Percentiles rank a stretch among this genome's conserved stretches.
Conservation (phyloP, 768 basidiomycete species). For the Sutorius australiensis region DNA sequence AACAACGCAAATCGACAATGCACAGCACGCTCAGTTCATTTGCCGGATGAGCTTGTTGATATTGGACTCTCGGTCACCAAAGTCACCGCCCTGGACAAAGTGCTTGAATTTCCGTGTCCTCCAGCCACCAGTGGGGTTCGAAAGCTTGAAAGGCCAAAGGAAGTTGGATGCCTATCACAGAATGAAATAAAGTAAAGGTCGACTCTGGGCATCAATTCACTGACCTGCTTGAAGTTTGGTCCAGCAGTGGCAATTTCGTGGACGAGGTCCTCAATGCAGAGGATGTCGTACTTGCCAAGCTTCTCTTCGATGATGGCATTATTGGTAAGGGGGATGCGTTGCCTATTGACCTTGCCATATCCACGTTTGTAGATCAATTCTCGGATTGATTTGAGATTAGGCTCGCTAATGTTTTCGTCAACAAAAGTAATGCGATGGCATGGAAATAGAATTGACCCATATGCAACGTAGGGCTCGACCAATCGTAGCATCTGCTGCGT, state of each 20-base stretch:
- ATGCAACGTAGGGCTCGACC: conserved; percentile 95
- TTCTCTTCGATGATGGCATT: conserved; percentile 88
- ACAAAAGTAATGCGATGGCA: neutral
- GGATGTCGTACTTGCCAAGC: conserved; percentile 92
- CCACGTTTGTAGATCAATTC: conserved; percentile 99
- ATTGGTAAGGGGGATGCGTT: conserved; percentile 92
- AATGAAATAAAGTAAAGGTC: neutral
- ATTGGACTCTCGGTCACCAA: conserved; percentile 93
- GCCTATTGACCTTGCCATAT: conserved; percentile 97
- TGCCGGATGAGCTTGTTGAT: conserved; percentile 97
- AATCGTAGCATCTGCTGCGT: conserved; percentile 98
- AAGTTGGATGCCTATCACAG: conserved; percentile 75
- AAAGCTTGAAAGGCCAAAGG: conserved; percentile 99
- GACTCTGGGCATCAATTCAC: conserved; percentile 21
- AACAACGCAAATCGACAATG: conserved; percentile 1
- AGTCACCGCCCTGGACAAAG: conserved; percentile 94
- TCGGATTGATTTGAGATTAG: conserved; percentile 94
- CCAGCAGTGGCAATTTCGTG: conserved; percentile 95
- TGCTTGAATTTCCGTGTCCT: conserved; percentile 97
- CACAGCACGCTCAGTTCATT: conserved; percentile 63
- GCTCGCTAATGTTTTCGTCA: conserved; percentile 55
- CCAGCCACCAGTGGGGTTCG: conserved; percentile 99
- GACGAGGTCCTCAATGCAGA: conserved; percentile 95
- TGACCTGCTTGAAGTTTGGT: conserved; percentile 98
- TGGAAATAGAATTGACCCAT: conserved; percentile 59